Conservation (phyloP, 768 basidiomycete species). For the Agrocybe pediades region DNA sequence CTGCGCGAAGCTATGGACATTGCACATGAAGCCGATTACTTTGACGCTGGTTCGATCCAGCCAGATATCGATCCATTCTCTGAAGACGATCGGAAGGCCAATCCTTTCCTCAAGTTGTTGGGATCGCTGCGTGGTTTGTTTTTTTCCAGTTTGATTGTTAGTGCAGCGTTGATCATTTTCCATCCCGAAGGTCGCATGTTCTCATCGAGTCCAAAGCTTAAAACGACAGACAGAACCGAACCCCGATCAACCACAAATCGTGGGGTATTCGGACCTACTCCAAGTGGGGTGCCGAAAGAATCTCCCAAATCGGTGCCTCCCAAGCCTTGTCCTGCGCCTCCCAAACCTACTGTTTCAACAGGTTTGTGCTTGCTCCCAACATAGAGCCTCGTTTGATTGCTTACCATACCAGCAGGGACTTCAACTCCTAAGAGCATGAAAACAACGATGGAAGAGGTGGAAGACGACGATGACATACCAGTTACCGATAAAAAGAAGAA, state of each 20-base stretch:
- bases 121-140: slow-evolving; percentile 69
- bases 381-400: too few relatives aligned
- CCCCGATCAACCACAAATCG: slow-evolving; percentile 21
- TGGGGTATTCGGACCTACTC: slow-evolving; percentile 28
- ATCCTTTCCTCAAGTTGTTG: slow-evolving; percentile 78
- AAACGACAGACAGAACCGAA: slow-evolving; percentile 27
- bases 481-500: slow-evolving; percentile 53
- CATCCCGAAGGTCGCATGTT: slow-evolving; percentile 65
- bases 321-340: slow-evolving; percentile 18
- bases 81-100: slow-evolving; percentile 59
- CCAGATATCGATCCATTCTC: slow-evolving; percentile 46
- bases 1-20: slow-evolving; percentile 75
- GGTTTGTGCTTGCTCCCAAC: too few relatives aligned
- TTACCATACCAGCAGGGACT: too few relatives aligned
- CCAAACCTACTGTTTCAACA: too few relatives aligned
- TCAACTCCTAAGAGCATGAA: slow-evolving; percentile 33
- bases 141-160: background rate
- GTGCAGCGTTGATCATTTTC: background rate
- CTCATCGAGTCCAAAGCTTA: slow-evolving; percentile 43
- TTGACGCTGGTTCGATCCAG: slow-evolving; percentile 44
- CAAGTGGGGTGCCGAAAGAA: slow-evolving; percentile 27
- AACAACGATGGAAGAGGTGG: slow-evolving; percentile 70
- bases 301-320: slow-evolving; percentile 24
- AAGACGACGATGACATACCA: slow-evolving; percentile 61
- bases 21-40: slow-evolving; percentile 60